These are phyloP conservation scores for Exophiala bonariae DNA, from an alignment of 2,329 filamentous ascomycete species.

Conservation along the genomic window DNA sequence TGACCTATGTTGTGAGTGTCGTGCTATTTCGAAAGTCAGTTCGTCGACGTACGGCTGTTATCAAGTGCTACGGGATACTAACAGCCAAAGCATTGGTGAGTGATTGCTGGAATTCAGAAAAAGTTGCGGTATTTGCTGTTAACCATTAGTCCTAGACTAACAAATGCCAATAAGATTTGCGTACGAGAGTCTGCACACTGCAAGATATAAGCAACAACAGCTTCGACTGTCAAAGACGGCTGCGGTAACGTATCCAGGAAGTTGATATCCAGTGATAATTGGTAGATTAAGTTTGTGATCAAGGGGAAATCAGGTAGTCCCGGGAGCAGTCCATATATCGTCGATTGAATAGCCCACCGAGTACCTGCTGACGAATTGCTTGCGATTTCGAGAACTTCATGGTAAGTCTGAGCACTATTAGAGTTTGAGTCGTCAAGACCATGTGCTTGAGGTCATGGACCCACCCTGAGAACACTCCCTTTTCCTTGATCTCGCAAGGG, in stretches of 20 bases:
- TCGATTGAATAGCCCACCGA: background rate
- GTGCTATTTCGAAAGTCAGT: slow-evolving; percentile 1
- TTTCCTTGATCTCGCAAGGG: slow-evolving; percentile 3
- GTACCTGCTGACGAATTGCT: background rate
- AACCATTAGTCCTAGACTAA: background rate
- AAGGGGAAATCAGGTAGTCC: slow-evolving; percentile 1
- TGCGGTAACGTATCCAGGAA: background rate
- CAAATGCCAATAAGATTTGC: background rate
- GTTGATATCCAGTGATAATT: slow-evolving; percentile 1
- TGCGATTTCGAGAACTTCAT: background rate
- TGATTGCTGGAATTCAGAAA: slow-evolving; percentile 4
- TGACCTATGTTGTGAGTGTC: slow-evolving; percentile 4
- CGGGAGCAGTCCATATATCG: background rate
- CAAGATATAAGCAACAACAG: background rate
- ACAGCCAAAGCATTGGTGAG: background rate
- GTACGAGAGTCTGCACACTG: slow-evolving; percentile 4
- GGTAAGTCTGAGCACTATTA: background rate
- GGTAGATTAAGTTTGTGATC: slow-evolving; percentile 1
- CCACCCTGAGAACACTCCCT: slow-evolving; percentile 2
- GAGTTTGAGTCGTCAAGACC: background rate
- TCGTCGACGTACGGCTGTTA: no score
- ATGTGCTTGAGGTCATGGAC: no score
- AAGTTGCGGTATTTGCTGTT: slow-evolving; percentile 1
- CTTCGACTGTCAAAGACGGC: background rate
- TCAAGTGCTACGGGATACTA: no score